phyloP scores from a whole-genome alignment of 352 stramenopile genomes.

The Globisporangium sylvaticum region DNA sequence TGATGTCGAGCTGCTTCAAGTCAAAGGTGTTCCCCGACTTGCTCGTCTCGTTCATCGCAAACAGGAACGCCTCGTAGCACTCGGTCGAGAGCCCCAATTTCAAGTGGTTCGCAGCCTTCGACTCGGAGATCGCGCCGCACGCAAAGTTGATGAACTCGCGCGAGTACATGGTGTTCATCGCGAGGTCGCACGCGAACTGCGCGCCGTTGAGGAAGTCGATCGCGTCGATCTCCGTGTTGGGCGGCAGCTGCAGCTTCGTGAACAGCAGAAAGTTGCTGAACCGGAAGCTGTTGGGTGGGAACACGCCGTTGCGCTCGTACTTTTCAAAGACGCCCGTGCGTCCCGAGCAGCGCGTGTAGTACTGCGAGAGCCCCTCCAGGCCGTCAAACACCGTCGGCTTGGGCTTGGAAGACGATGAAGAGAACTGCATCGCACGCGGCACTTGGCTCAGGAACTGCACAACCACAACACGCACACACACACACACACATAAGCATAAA shows the following conservation, averaged over 20 bases:
- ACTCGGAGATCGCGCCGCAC: slow-evolving; percentile 34
- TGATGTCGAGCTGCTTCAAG: slow-evolving; percentile 48
- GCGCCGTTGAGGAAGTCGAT: slow-evolving; percentile 50
- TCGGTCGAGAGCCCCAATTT: slow-evolving; percentile 27
- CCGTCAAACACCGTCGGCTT: slow-evolving; percentile 11
- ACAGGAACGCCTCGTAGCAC: slow-evolving; percentile 52
- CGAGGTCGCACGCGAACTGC: slow-evolving; percentile 42
- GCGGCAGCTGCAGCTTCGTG: slow-evolving; percentile 43
- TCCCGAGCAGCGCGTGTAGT: slow-evolving; percentile 5
- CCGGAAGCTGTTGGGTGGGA: background rate
- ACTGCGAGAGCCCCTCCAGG: slow-evolving; percentile 10
- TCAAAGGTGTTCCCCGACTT: slow-evolving; percentile 44
- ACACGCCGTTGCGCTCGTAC: slow-evolving; percentile 11
- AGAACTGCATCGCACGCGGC: slow-evolving; percentile 12
- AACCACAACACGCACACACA: background rate
- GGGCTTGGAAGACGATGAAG: slow-evolving; percentile 6
- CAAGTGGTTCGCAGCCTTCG: slow-evolving; percentile 15
- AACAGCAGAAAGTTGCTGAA: slow-evolving; percentile 29
- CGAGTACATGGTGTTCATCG: slow-evolving; percentile 53
- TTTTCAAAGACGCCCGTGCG: slow-evolving; percentile 4
- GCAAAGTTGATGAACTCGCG: slow-evolving; percentile 49
- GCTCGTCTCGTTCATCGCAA: slow-evolving; percentile 48
- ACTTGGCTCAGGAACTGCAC: background rate
- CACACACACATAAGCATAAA: background rate
- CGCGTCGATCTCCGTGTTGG: slow-evolving; percentile 43